Evolutionary conservation across 2,329 filamentous ascomycete genomes (phyloP).

Genomic region (Trichoderma simmonsii): DNA sequence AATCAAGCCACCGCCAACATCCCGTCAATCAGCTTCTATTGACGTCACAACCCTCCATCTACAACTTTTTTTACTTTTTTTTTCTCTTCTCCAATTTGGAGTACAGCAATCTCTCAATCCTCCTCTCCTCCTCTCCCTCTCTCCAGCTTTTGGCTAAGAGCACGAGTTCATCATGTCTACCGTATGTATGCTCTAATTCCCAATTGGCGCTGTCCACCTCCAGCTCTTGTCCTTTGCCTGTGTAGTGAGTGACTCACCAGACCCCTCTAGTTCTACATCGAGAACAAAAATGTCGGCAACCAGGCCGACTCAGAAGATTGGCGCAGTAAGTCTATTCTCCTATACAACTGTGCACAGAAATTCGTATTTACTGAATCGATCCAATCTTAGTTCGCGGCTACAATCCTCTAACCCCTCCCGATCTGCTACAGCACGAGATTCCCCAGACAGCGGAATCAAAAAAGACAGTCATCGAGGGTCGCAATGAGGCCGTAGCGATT

Average conservation of each 20-base stretch:
- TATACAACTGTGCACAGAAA: neutral
- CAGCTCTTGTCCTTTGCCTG: constrained; percentile 22
- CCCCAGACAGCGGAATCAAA: constrained; percentile 55
- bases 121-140: neutral
- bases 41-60: constrained; percentile 2
- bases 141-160: neutral
- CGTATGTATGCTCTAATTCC: neutral
- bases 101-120: neutral
- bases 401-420: constrained; percentile 88
- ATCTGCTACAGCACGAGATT: constrained; percentile 94
- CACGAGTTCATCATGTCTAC: constrained; percentile 10
- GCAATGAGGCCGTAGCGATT: constrained; percentile 63
- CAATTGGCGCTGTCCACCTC: neutral
- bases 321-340: constrained; percentile 59
- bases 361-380: constrained; percentile 18
- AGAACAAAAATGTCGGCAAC: constrained; percentile 77
- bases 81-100: neutral
- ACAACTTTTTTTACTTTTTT: neutral
- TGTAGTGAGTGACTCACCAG: constrained; percentile 19
- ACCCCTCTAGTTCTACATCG: constrained; percentile 61
- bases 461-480: constrained; percentile 58
- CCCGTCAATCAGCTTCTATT: neutral
- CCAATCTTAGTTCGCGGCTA: constrained; percentile 69
- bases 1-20: neutral
- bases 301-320: constrained; percentile 73